A percentile compares a stretch with the other conserved stretches of the same genome.
phyloP scores from a whole-genome alignment of 2,329 filamentous ascomycete genomes.

The Cordyceps cicadae region DNA sequence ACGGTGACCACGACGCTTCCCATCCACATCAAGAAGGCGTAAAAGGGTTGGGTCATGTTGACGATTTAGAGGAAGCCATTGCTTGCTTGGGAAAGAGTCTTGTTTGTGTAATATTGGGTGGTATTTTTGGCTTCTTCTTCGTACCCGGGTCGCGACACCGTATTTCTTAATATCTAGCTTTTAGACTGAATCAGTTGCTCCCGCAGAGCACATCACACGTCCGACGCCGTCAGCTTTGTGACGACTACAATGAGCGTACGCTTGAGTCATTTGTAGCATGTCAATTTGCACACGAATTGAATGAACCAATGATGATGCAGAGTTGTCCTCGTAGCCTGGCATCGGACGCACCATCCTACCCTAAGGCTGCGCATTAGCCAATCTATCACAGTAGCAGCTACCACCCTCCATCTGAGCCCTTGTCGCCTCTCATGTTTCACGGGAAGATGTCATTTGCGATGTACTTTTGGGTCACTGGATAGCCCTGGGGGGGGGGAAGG shows the following conservation, averaged over 20 bases:
- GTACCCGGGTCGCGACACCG: background rate
- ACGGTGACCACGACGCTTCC: background rate
- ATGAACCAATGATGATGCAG: too few species aligned
- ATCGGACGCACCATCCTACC: too few species aligned
- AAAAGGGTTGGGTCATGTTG: background rate
- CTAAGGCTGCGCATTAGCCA: too few species aligned
- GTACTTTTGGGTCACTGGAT: background rate
- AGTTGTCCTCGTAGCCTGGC: too few species aligned
- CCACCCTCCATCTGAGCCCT: background rate
- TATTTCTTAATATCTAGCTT: background rate
- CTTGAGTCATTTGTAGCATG: too few species aligned
- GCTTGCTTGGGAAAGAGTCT: background rate
- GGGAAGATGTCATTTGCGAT: background rate
- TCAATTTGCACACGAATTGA: too few species aligned
- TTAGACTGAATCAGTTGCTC: background rate
- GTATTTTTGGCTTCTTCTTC: background rate
- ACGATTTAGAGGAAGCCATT: background rate
- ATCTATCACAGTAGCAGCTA: too few species aligned
- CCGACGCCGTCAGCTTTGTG: too few species aligned
- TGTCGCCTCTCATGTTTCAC: conserved; percentile 1
- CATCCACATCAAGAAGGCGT: background rate
- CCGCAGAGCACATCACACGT: too few species aligned
- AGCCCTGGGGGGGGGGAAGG: too few species aligned
- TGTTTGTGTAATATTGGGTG: background rate
- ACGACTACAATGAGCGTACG: too few species aligned